These are phyloP conservation scores for Vinca minor DNA, from an alignment of 257 asterid genomes.

Conservation along the genomic window DNA sequence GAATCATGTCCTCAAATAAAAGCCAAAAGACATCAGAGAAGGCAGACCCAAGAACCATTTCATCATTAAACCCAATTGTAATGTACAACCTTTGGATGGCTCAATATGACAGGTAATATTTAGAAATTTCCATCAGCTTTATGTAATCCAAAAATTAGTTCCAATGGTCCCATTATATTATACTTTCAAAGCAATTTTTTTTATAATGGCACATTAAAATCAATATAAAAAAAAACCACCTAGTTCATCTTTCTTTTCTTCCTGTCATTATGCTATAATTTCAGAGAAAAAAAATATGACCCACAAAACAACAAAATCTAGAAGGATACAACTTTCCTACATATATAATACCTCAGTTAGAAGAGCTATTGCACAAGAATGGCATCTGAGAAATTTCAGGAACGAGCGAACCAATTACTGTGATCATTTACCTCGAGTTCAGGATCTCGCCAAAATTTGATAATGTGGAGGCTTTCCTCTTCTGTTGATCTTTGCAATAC, in stretches of 20 bases:
- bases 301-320: background rate
- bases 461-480: conserved; percentile 82
- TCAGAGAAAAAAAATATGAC: background rate
- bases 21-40: background rate
- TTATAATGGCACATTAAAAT: background rate
- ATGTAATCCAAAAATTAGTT: background rate
- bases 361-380: conserved; percentile 22
- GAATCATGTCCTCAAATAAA: too few species aligned
- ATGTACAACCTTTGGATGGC: background rate
- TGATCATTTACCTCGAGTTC: conserved; percentile 42
- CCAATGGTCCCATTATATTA: background rate
- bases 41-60: background rate
- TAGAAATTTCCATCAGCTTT: background rate
- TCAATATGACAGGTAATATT: too few species aligned
- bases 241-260: too few species aligned
- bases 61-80: too few species aligned
- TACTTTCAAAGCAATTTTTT: background rate
- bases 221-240: background rate
- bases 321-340: background rate
- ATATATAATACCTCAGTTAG: background rate
- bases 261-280: background rate
- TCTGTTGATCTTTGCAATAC: conserved; percentile 81
- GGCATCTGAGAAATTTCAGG: conserved; percentile 29
- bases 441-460: conserved; percentile 81
- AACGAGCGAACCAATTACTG: conserved; percentile 19